These are phyloP conservation scores for Marasmius oreades DNA, from an alignment of 1,284 basidiomycete species.

Conservation along the genomic window DNA sequence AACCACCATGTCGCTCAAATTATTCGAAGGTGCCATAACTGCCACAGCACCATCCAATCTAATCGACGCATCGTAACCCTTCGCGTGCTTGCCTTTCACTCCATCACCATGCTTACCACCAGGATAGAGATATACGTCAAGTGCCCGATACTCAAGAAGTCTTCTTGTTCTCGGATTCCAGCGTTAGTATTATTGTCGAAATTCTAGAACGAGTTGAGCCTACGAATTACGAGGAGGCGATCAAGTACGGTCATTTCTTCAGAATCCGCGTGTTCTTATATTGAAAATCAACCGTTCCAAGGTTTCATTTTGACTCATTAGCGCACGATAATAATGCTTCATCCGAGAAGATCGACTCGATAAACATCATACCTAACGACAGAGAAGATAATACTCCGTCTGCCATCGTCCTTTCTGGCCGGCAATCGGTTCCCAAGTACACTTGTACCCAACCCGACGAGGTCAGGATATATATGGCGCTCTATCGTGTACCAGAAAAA, in stretches of 20 bases:
- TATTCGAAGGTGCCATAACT: conserved; percentile 84
- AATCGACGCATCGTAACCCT: conserved; percentile 83
- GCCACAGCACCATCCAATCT: conserved; percentile 56
- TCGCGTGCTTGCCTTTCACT: conserved; percentile 10
- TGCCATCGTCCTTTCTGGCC: conserved; percentile 62
- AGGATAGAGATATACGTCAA: conserved; percentile 78
- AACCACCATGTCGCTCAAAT: conserved; percentile 16
- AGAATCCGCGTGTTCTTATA: conserved; percentile 15
- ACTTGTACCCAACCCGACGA: conserved; percentile 57
- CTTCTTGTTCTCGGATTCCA: conserved; percentile 69
- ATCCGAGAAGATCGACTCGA: conserved; percentile 41
- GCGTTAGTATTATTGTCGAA: conserved; percentile 83
- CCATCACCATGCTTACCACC: conserved; percentile 1
- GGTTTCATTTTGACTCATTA: conserved; percentile 90
- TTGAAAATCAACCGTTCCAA: conserved; percentile 20
- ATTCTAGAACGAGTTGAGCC: conserved; percentile 74
- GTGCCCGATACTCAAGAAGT: conserved; percentile 98
- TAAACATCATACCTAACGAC: conserved; percentile 40
- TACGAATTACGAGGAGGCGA: conserved; percentile 56
- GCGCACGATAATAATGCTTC: conserved; percentile 89
- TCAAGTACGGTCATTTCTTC: conserved; percentile 48
- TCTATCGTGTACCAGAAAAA: conserved; percentile 75
- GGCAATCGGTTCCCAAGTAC: conserved; percentile 77
- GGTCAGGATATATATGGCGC: conserved; percentile 73
- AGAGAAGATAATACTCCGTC: conserved; percentile 51